Percentiles rank a stretch among this genome's conserved stretches.
Conservation (phyloP, 139 green algal genomes). For the Haematococcus lacustris region DNA sequence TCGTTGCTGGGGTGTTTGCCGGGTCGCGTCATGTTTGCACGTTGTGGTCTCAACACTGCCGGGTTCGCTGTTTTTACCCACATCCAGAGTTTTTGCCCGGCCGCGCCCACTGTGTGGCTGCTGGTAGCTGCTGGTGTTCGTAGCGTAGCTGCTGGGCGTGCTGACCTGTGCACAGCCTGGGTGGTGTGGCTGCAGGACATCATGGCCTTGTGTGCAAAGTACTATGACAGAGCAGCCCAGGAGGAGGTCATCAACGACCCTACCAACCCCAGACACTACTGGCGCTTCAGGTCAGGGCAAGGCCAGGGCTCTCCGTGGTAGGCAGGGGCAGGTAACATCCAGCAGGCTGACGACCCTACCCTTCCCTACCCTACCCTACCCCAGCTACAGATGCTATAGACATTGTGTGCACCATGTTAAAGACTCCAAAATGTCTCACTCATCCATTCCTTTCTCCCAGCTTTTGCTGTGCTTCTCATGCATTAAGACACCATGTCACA, state of each 20-base stretch:
- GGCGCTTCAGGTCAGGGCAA: conserved; percentile 54
- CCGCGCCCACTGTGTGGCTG: too few relatives aligned
- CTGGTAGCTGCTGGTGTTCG: too few relatives aligned
- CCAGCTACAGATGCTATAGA: not conserved
- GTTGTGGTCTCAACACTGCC: too few relatives aligned
- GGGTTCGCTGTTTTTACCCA: too few relatives aligned
- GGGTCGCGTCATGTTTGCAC: too few relatives aligned
- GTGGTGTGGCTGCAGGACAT: conserved; percentile 64
- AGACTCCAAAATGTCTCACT: not conserved
- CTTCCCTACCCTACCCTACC: not conserved
- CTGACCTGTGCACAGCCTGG: too few relatives aligned
- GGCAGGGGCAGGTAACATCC: not conserved
- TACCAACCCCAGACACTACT: conserved; percentile 90
- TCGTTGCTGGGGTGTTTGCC: too few relatives aligned
- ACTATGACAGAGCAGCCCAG: conserved; percentile 38
- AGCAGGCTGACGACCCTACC: not conserved
- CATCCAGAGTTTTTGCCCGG: too few relatives aligned
- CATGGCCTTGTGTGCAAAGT: conserved; percentile 31
- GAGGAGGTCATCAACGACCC: conserved; percentile 97
- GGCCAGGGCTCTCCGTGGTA: not conserved
- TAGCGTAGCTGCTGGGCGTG: too few relatives aligned
- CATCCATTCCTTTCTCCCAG: not conserved
- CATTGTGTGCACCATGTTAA: too few relatives aligned
- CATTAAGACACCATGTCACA: not conserved
- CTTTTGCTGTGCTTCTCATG: not conserved